Percentiles rank a stretch among this genome's conserved stretches.
Evolutionary conservation across 108 stramenopile genomes (phyloP).

Genomic region (Pseudonitzschia multistriata): DNA sequence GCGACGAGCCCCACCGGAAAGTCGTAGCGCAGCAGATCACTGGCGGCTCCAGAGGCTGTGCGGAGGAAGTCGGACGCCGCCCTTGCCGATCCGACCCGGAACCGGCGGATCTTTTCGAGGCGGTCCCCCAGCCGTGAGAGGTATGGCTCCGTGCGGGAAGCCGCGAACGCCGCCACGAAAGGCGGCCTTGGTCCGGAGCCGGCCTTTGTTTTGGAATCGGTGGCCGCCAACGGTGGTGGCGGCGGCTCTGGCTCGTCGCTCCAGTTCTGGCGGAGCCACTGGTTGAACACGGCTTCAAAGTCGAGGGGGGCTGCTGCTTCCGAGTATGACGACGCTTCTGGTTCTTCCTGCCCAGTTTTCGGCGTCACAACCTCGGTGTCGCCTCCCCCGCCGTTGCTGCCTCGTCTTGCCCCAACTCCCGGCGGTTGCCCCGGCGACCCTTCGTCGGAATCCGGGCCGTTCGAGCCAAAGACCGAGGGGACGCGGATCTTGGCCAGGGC

Average conservation of each 20-base stretch:
- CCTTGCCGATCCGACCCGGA: neutral
- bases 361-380: too few relatives aligned
- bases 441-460: too few relatives aligned
- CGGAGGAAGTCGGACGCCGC: neutral
- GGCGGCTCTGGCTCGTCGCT: neutral
- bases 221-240: neutral
- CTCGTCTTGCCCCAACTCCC: too few relatives aligned
- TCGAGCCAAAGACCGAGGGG: too few relatives aligned
- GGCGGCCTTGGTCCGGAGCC: neutral
- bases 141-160: neutral
- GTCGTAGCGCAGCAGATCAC: conserved; percentile 45
- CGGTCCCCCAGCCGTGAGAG: neutral
- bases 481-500: too few relatives aligned
- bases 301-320: too few relatives aligned
- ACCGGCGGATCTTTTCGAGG: neutral
- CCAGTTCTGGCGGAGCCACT: neutral
- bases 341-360: too few relatives aligned
- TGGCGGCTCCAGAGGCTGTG: neutral
- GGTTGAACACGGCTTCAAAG: neutral
- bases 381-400: too few relatives aligned
- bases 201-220: neutral
- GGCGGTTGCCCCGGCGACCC: too few relatives aligned
- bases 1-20: conserved; percentile 74
- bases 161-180: neutral
- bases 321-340: too few relatives aligned